Evolutionary conservation across 495 filamentous ascomycete genomes (phyloP).

Genomic region (Penicillium soppii): DNA sequence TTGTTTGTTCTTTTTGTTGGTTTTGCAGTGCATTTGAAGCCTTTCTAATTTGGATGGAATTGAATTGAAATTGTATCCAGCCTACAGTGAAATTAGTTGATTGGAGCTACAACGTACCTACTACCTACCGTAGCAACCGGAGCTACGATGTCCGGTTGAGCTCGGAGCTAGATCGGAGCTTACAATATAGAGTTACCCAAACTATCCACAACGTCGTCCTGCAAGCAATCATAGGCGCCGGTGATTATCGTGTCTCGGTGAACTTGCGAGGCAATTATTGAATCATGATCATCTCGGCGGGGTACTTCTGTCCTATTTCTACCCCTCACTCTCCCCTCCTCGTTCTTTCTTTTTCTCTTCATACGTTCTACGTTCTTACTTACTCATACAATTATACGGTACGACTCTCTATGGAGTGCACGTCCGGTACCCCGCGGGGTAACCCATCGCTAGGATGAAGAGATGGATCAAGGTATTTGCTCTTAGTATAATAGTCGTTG

Average conservation of each 20-base stretch:
- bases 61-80: background rate
- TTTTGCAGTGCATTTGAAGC: conserved; percentile 18
- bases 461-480: conserved; percentile 58
- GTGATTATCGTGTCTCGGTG: background rate
- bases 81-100: too few relatives aligned
- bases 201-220: background rate
- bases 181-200: conserved; percentile 5
- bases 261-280: background rate
- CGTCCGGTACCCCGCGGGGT: conserved; percentile 14
- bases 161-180: background rate
- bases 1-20: background rate
- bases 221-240: background rate
- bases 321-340: conserved; percentile 15
- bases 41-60: conserved; percentile 4
- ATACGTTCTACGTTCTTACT: background rate
- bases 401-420: conserved; percentile 41
- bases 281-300: background rate
- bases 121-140: too few relatives aligned
- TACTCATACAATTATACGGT: conserved; percentile 20
- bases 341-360: conserved; percentile 1
- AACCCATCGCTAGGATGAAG: conserved; percentile 33
- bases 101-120: too few relatives aligned
- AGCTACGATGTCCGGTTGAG: background rate
- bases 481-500: conserved; percentile 50
- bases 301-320: conserved; percentile 15